Evolutionary conservation across 2,329 filamentous ascomycete genomes (phyloP).

Genomic region (Sordariomycetes sp.): DNA sequence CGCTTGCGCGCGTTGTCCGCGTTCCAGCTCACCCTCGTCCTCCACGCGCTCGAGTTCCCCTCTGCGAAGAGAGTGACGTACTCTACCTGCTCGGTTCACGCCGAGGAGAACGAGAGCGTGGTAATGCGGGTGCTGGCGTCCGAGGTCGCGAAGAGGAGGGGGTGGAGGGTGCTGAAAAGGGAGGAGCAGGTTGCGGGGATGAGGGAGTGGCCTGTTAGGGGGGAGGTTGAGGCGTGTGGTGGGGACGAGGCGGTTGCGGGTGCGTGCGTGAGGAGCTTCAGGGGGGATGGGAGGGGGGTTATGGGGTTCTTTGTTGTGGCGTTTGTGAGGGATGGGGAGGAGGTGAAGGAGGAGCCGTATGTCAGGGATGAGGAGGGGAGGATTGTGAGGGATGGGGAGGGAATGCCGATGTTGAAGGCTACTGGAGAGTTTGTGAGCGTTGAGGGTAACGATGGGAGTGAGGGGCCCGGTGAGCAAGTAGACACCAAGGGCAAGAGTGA

Average conservation of each 20-base stretch:
- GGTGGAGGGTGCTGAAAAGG: conserved; percentile 67
- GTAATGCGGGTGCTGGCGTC: conserved; percentile 61
- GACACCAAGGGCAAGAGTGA: conserved; percentile 11
- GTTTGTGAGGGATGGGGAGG: conserved; percentile 40
- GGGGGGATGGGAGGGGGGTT: conserved; percentile 67
- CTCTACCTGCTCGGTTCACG: conserved; percentile 84
- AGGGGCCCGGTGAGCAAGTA: conserved; percentile 4
- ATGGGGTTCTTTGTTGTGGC: conserved; percentile 96
- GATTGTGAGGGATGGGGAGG: conserved; percentile 27
- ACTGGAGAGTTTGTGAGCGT: conserved; percentile 17
- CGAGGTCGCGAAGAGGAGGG: conserved; percentile 46
- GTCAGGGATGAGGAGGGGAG: conserved; percentile 40
- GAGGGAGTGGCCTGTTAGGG: conserved; percentile 59
- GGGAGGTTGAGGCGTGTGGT: conserved; percentile 31
- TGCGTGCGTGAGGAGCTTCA: conserved; percentile 69
- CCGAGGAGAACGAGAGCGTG: conserved; percentile 79
- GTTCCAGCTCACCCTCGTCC: conserved; percentile 71
- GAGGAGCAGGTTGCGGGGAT: conserved; percentile 66
- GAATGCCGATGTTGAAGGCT: conserved; percentile 21
- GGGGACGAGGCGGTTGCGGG: conserved; percentile 46
- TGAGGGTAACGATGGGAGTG: neutral
- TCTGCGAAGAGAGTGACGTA: conserved; percentile 68
- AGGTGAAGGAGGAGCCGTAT: conserved; percentile 26
- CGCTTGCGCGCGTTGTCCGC: conserved; percentile 62
- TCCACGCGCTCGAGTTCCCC: conserved; percentile 76